Evolutionary conservation across 805 yeast species (phyloP).

Genomic region (Cyberlindnera amylophila): DNA sequence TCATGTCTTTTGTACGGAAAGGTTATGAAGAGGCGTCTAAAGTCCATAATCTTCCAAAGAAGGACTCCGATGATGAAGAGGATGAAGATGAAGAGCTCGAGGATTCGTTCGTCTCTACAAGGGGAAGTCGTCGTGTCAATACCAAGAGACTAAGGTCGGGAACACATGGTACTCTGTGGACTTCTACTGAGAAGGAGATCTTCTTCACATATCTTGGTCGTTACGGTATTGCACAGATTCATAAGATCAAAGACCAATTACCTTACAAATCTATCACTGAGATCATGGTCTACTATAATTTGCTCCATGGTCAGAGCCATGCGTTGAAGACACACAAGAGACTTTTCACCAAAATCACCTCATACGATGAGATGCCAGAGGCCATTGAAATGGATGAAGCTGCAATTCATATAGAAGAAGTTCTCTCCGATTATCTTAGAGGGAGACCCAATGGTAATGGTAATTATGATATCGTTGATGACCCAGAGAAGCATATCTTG

Average conservation of each 20-base stretch:
- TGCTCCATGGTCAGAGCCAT: slow-evolving; percentile 25
- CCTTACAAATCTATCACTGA: slow-evolving; percentile 42
- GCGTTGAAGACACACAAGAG: slow-evolving; percentile 29
- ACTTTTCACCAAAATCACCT: slow-evolving; percentile 24
- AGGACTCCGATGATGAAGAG: background rate
- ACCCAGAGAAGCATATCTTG: background rate
- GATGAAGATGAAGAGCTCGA: background rate
- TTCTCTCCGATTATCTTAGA: background rate
- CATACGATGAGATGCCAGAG: slow-evolving; percentile 45
- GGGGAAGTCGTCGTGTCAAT: background rate
- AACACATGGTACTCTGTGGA: slow-evolving; percentile 11
- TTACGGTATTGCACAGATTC: slow-evolving; percentile 45
- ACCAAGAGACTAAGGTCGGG: background rate
- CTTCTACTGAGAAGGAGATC: slow-evolving; percentile 40
- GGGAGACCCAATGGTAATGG: background rate
- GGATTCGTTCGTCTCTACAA: background rate
- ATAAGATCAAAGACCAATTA: slow-evolving; percentile 35
- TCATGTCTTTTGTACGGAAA: background rate
- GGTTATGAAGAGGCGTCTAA: background rate
- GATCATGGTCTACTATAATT: slow-evolving; percentile 41
- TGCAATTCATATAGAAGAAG: slow-evolving; percentile 42
- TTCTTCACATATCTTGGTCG: slow-evolving; percentile 50
- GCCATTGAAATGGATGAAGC: slow-evolving; percentile 48
- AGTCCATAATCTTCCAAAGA: no score
- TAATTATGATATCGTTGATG: background rate